These are phyloP conservation scores for Tolypocladium album DNA, from an alignment of 2,329 filamentous ascomycete genomes.

Conservation along the genomic window DNA sequence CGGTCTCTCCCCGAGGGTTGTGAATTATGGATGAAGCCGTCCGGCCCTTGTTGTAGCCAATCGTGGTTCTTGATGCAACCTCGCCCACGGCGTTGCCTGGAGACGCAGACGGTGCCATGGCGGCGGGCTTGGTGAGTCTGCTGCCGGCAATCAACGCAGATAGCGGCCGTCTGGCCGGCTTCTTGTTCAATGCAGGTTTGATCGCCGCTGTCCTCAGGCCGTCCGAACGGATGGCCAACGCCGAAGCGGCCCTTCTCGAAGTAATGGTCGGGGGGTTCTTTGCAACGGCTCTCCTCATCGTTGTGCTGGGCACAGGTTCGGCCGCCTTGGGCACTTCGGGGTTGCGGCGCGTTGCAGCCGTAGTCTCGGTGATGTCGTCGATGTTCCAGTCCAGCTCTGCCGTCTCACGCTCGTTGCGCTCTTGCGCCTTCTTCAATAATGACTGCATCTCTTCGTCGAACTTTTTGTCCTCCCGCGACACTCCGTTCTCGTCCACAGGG, in stretches of 20 bases:
- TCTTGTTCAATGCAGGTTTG: neutral
- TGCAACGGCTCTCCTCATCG: slow-evolving; percentile 2
- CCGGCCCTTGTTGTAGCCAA: slow-evolving; percentile 77
- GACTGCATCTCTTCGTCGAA: slow-evolving; percentile 41
- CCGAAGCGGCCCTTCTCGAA: slow-evolving; percentile 43
- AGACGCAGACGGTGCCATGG: slow-evolving; percentile 34
- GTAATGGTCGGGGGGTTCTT: slow-evolving; percentile 17
- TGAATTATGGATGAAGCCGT: slow-evolving; percentile 37
- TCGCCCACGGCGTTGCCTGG: slow-evolving; percentile 51
- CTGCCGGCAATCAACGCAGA: slow-evolving; percentile 18
- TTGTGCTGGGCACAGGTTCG: neutral
- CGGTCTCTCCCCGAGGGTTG: slow-evolving; percentile 8
- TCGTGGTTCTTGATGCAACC: slow-evolving; percentile 65
- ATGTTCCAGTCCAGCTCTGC: slow-evolving; percentile 52
- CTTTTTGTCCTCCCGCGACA: slow-evolving; percentile 51
- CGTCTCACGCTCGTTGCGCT: slow-evolving; percentile 56
- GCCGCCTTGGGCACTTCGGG: neutral
- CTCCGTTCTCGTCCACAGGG: slow-evolving; percentile 56
- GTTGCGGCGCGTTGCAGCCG: neutral
- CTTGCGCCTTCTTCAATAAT: slow-evolving; percentile 48
- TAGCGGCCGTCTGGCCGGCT: slow-evolving; percentile 13
- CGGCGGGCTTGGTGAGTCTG: slow-evolving; percentile 23
- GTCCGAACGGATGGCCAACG: slow-evolving; percentile 24
- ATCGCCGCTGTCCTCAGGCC: neutral
- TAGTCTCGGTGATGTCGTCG: slow-evolving; percentile 40